phyloP scores from a whole-genome alignment of 352 stramenopile genomes.

The Peronosclerospora sorghi region DNA sequence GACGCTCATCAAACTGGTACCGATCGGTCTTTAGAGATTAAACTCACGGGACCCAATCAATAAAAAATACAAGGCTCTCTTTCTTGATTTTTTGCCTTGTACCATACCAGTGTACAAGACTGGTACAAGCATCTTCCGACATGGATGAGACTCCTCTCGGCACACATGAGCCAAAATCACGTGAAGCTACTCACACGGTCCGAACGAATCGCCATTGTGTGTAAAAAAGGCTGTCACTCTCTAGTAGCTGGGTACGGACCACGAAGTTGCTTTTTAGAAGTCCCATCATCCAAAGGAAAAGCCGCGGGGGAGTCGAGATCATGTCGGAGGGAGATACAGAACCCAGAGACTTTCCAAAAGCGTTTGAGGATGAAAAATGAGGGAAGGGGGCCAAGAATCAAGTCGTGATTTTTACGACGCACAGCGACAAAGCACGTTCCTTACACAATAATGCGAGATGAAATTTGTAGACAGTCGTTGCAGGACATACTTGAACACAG shows the following conservation, averaged over 20 bases:
- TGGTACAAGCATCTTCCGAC: conserved; percentile 77
- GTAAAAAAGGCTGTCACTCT: neutral
- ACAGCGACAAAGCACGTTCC: conserved; percentile 68
- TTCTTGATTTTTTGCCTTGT: no score
- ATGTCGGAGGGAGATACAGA: conserved; percentile 65
- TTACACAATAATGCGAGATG: conserved; percentile 24
- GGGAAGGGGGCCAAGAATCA: conserved; percentile 55
- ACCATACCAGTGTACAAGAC: conserved; percentile 83
- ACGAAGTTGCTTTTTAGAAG: conserved; percentile 84
- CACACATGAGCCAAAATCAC: conserved; percentile 82
- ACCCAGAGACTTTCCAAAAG: conserved; percentile 56
- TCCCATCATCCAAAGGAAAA: conserved; percentile 83
- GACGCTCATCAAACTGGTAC: no score
- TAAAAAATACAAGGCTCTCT: no score
- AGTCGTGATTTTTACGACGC: conserved; percentile 51
- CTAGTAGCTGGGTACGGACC: conserved; percentile 19
- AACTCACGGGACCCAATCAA: no score
- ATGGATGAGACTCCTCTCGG: conserved; percentile 53
- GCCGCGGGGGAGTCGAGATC: conserved; percentile 54
- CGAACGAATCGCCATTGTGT: neutral
- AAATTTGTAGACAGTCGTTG: neutral
- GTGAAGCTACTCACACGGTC: conserved; percentile 36
- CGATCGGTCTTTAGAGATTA: conserved; percentile 44
- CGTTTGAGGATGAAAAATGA: conserved; percentile 72
- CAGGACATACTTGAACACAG: conserved; percentile 65